phyloP scores from a whole-genome alignment of 2,329 filamentous ascomycete species.

The Ascochyta koolunga region DNA sequence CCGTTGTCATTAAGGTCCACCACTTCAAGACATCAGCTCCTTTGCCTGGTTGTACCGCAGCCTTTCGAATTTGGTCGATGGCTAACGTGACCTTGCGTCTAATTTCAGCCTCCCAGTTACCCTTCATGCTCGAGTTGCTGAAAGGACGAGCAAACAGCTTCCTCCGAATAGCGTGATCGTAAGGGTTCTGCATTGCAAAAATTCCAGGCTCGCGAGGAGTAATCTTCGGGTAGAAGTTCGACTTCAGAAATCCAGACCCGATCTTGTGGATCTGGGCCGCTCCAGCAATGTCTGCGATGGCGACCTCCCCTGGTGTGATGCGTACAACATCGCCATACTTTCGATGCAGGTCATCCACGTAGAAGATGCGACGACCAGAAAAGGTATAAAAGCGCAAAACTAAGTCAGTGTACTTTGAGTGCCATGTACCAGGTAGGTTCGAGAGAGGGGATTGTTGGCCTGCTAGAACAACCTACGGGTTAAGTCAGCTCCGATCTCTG shows the following conservation, averaged over 20 bases:
- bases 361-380: slow-evolving; percentile 46
- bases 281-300: slow-evolving; percentile 25
- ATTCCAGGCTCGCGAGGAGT: slow-evolving; percentile 37
- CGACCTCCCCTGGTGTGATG: slow-evolving; percentile 33
- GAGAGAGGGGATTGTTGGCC: slow-evolving; percentile 11
- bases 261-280: slow-evolving; percentile 41
- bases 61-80: slow-evolving; percentile 39
- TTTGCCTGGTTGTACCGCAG: slow-evolving; percentile 22
- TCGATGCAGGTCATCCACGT: slow-evolving; percentile 47
- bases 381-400: slow-evolving; percentile 46
- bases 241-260: slow-evolving; percentile 51
- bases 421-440: slow-evolving; percentile 39
- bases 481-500: background rate
- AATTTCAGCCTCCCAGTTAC: slow-evolving; percentile 47
- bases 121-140: slow-evolving; percentile 42
- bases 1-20: slow-evolving; percentile 50
- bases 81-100: slow-evolving; percentile 41
- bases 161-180: slow-evolving; percentile 44
- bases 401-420: slow-evolving; percentile 37
- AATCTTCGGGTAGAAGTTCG: slow-evolving; percentile 46
- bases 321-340: slow-evolving; percentile 37
- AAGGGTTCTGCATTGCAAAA: slow-evolving; percentile 48
- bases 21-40: slow-evolving; percentile 46
- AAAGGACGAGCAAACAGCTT: slow-evolving; percentile 47
- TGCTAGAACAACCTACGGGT: background rate